phyloP scores from a whole-genome alignment of 306 rosid genomes.

The Elaeagnus macrophylla region DNA sequence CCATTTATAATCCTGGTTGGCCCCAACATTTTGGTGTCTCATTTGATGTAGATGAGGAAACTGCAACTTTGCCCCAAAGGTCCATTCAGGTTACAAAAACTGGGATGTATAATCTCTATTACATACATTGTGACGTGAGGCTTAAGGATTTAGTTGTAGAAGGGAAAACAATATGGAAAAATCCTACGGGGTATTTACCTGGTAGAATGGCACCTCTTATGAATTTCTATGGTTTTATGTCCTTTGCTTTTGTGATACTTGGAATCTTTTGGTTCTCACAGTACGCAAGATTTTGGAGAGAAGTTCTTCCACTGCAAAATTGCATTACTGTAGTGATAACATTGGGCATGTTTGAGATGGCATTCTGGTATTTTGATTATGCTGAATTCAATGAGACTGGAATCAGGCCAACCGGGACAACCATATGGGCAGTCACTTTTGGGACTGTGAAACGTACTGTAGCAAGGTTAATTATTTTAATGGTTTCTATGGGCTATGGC shows the following conservation, averaged over 20 bases:
- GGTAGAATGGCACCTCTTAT: conserved; percentile 98
- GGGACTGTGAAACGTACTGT: conserved; percentile 80
- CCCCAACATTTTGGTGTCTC: conserved; percentile 66
- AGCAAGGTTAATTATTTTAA: conserved; percentile 70
- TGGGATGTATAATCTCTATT: conserved; percentile 95
- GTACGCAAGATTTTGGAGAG: conserved; percentile 83
- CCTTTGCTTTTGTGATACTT: conserved; percentile 72
- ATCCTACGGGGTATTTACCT: conserved; percentile 80
- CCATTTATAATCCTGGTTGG: conserved; percentile 60
- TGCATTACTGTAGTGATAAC: conserved; percentile 87
- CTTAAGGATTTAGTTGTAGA: conserved; percentile 63
- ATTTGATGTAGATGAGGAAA: conserved; percentile 44
- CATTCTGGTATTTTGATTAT: conserved; percentile 89
- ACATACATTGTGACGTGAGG: conserved; percentile 79
- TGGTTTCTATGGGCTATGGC: conserved; percentile 92
- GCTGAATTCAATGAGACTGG: conserved; percentile 92
- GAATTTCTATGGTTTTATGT: conserved; percentile 81
- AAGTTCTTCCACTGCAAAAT: conserved; percentile 83
- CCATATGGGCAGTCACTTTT: conserved; percentile 85
- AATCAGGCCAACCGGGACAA: conserved; percentile 80
- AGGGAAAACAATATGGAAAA: conserved; percentile 92
- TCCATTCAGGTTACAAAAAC: conserved; percentile 62
- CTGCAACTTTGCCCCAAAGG: conserved; percentile 40
- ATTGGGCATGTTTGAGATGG: conserved; percentile 92
- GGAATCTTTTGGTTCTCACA: conserved; percentile 93